phyloP scores from a whole-genome alignment of 2,329 filamentous ascomycete genomes.

The Aspergillus neoniger region DNA sequence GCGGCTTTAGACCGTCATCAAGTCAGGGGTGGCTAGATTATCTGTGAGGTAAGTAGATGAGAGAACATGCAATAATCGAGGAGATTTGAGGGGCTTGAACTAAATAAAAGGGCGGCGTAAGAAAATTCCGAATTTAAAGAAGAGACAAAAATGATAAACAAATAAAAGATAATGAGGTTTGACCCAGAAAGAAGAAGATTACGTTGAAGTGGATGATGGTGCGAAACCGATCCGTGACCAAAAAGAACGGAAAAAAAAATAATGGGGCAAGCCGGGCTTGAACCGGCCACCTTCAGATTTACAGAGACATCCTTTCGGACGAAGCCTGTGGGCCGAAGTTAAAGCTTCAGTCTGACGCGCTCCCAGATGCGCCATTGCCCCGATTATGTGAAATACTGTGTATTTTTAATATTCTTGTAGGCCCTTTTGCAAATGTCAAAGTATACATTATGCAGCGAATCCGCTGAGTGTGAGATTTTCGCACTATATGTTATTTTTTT shows the following conservation, averaged over 20 bases:
- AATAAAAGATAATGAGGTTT: neutral
- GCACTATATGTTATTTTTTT: neutral
- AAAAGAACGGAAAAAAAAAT: neutral
- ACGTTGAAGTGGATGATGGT: neutral
- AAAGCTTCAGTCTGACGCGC: constrained; percentile 10
- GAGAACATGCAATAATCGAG: no score
- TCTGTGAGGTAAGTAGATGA: no score
- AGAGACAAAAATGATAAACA: neutral
- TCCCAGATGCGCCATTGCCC: constrained; percentile 11
- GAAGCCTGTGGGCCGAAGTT: constrained; percentile 9
- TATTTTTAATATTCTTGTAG: neutral
- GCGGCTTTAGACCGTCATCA: no score
- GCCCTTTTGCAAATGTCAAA: neutral
- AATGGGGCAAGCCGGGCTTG: constrained; percentile 10
- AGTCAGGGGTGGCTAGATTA: no score
- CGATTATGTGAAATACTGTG: neutral
- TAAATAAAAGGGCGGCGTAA: no score
- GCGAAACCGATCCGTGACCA: neutral
- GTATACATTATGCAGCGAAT: neutral
- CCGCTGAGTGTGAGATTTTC: neutral
- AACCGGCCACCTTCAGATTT: constrained; percentile 13
- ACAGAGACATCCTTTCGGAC: constrained; percentile 1
- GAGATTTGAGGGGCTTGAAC: no score
- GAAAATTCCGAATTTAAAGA: no score
- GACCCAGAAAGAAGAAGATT: neutral